Percentiles rank a stretch among this genome's conserved stretches.
Conservation (phyloP, 208 protist genomes). For the Vickermania ingenoplastis region DNA sequence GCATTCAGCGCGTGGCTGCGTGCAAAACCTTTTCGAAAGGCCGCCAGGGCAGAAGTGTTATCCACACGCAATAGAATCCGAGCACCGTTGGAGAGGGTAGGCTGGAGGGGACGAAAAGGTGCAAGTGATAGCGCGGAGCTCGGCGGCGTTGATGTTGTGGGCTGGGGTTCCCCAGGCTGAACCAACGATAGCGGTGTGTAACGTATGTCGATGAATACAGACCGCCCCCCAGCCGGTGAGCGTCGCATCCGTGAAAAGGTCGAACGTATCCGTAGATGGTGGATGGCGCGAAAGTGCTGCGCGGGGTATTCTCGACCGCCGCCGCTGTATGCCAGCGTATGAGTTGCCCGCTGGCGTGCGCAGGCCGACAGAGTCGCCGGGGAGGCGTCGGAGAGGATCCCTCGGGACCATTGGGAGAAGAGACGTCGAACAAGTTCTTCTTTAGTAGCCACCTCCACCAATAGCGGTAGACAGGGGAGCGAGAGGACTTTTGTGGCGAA, state of each 20-base stretch:
- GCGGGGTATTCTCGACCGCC: conserved; percentile 1
- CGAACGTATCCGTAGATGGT: background rate
- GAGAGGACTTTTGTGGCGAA: conserved; percentile 9
- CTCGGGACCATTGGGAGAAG: conserved; percentile 7
- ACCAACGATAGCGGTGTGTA: conserved; percentile 6
- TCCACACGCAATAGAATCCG: conserved; percentile 10
- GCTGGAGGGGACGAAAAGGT: conserved; percentile 4
- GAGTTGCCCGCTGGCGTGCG: conserved; percentile 2
- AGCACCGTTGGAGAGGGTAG: background rate
- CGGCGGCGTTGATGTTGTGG: conserved; percentile 10
- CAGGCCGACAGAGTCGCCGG: conserved; percentile 1
- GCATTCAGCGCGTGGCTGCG: too few species aligned
- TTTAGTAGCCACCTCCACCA: conserved; percentile 20
- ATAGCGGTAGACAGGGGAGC: conserved; percentile 6
- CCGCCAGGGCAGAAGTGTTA: conserved; percentile 14
- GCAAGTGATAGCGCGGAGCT: conserved; percentile 8
- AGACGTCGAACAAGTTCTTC: background rate
- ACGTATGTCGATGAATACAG: conserved; percentile 7
- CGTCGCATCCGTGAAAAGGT: conserved; percentile 13
- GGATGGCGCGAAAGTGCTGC: background rate
- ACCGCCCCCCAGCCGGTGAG: conserved; percentile 13
- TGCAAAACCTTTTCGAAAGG: background rate
- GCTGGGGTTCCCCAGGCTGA: conserved; percentile 2
- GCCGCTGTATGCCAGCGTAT: conserved; percentile 1
- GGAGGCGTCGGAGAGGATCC: background rate